Evolutionary conservation across 805 yeast species (phyloP), one percentile per base, ranked within the genome.

Genomic region (Kuraishia molischiana): DNA sequence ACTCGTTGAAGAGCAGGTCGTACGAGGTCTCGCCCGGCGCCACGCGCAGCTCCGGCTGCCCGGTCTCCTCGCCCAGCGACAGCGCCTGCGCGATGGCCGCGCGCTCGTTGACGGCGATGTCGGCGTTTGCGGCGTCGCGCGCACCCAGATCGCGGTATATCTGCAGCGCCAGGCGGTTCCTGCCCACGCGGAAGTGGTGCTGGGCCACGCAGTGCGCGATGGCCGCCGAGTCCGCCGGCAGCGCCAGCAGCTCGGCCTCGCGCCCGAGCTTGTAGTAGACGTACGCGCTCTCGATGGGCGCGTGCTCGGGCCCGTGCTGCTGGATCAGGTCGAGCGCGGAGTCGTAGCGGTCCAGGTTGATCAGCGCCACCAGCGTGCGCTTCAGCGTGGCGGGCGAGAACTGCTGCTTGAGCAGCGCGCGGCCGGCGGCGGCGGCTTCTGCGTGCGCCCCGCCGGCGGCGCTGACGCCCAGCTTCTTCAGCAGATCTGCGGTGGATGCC

Each of bases 71-170:
- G 19, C 2, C 8, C 17, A 5, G 14, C 9, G 17, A 26, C 15
- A 29, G 14, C 10, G 34, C 29, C 50, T 74, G 83, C 9, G 84
- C 74, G 19, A 73, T 56, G n/a, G 76, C 67, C 3, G 89, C 86
- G 41, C 79, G 66, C 54, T 80, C 83, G 51, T 82, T 82, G 32
- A 78, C 79, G 21, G 63, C 49, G 39, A 79, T 51, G 53, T 80
- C 89, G 18, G 47, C 48, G 45, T 69, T 79, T 11, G 6, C 17
- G 38, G 68, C 72, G 32, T 58, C 60, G 6, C 53, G 37, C 3
- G 53, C 36, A 29, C 65, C 50, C 40, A 73, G 56, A 4, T 58
- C 59, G 28, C 54, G 54, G 50, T 80, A 82, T 3, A 75, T 37
- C 5, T 52, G 49, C 41, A 67, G 56, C 0, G 85, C 72, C 22